These are phyloP conservation scores for Candida michaelii DNA, from an alignment of 805 yeast species.

Conservation along the genomic window DNA sequence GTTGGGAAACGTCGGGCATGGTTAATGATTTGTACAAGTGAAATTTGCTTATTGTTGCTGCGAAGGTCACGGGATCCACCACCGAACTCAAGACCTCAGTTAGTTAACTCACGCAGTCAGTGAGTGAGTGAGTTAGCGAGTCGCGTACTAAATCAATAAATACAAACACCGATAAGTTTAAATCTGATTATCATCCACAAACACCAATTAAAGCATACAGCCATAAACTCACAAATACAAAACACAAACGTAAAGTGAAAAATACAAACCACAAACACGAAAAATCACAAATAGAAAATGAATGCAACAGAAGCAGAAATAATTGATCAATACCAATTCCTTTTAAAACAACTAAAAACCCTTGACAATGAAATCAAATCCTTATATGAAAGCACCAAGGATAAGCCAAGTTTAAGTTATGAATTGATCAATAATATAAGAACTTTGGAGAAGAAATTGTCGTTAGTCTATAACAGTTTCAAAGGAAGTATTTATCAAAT, in stretches of 20 bases:
- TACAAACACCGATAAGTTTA: background rate
- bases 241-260: background rate
- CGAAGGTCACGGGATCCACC: background rate
- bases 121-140: too few relatives aligned
- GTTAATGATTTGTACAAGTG: background rate
- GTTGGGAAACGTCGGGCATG: constrained; percentile 26
- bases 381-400: background rate
- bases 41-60: constrained; percentile 5
- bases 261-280: background rate
- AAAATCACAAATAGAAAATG: too few relatives aligned
- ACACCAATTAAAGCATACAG: background rate
- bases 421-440: constrained; percentile 50
- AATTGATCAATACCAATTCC: constrained; percentile 36
- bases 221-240: background rate
- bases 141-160: background rate
- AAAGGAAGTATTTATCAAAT: constrained; percentile 71
- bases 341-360: constrained; percentile 32
- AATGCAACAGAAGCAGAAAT: constrained; percentile 30
- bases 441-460: constrained; percentile 60
- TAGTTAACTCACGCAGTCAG: too few relatives aligned
- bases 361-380: constrained; percentile 30
- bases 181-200: background rate
- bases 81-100: too few relatives aligned
- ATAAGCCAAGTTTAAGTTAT: constrained; percentile 17
- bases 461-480: constrained; percentile 63